These are phyloP conservation scores for Ulmus americana DNA, from an alignment of 331 rosid species.

Conservation along the genomic window DNA sequence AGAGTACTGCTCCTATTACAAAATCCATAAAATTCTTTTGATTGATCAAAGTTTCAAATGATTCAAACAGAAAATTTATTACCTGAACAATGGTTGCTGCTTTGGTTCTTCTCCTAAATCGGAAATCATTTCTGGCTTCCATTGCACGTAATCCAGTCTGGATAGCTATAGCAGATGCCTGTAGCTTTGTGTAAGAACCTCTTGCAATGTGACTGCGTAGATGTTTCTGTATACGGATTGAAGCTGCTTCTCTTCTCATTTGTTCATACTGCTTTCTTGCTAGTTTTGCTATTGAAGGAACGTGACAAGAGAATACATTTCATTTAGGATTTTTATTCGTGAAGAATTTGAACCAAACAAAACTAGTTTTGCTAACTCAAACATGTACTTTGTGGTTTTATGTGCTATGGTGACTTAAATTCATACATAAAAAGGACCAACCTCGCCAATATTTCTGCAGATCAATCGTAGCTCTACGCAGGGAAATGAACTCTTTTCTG, in stretches of 20 bases:
- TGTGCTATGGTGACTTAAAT: background rate
- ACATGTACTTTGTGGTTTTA: background rate
- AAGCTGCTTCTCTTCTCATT: slow-evolving; percentile 73
- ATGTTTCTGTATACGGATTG: slow-evolving; percentile 68
- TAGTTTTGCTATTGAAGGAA: slow-evolving; percentile 47
- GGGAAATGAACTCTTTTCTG: slow-evolving; percentile 56
- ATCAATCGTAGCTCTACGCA: slow-evolving; percentile 51
- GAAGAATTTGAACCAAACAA: too few species aligned
- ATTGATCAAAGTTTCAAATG: too few species aligned
- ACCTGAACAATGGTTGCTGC: slow-evolving; percentile 73
- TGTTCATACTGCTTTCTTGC: slow-evolving; percentile 54
- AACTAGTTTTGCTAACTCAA: too few species aligned
- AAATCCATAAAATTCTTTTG: too few species aligned
- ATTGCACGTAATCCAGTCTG: slow-evolving; percentile 76
- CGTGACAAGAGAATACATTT: slow-evolving; percentile 3
- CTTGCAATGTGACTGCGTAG: slow-evolving; percentile 55
- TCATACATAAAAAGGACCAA: slow-evolving; percentile 20
- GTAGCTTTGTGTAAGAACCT: slow-evolving; percentile 45
- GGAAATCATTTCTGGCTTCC: slow-evolving; percentile 58
- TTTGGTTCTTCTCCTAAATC: slow-evolving; percentile 61
- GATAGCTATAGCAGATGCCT: slow-evolving; percentile 53
- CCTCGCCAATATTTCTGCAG: slow-evolving; percentile 81
- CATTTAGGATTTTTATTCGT: too few species aligned
- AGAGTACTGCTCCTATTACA: background rate
- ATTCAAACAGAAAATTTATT: slow-evolving; percentile 19